Conservation (phyloP, 2,329 filamentous ascomycete species). For the Botryotinia convoluta region DNA sequence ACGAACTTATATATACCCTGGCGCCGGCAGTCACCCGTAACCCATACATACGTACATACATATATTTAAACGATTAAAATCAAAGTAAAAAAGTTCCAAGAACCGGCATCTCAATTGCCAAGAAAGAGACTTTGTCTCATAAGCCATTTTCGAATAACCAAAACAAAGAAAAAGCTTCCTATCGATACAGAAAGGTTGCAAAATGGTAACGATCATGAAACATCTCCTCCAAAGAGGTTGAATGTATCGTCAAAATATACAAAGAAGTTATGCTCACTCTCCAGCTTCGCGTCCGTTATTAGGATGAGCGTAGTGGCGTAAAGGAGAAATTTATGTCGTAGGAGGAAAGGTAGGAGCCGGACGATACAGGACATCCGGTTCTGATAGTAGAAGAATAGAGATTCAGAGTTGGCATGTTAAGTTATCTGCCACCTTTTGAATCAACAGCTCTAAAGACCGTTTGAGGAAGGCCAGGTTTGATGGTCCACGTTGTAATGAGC, state of each 20-base stretch:
- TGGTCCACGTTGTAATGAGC: slow-evolving; percentile 31
- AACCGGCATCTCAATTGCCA: neutral
- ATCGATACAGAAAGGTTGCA: neutral
- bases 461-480: slow-evolving; percentile 36
- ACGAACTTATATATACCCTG: slow-evolving; percentile 2
- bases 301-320: neutral
- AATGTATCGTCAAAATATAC: slow-evolving; percentile 4
- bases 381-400: neutral
- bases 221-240: too few relatives aligned
- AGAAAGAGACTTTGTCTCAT: neutral
- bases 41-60: slow-evolving; percentile 13
- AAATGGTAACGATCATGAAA: neutral
- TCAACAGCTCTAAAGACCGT: slow-evolving; percentile 13
- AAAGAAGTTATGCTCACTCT: neutral
- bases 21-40: slow-evolving; percentile 9
- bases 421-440: neutral
- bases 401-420: neutral
- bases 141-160: slow-evolving; percentile 10
- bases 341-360: neutral
- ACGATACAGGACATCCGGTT: neutral
- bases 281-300: neutral
- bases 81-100: neutral
- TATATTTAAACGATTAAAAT: slow-evolving; percentile 7
- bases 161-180: slow-evolving; percentile 3
- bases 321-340: neutral